Base-by-base conservation (phyloP, 2,329 filamentous ascomycete species). In the Pseudogymnoascus sp. region DNA sequence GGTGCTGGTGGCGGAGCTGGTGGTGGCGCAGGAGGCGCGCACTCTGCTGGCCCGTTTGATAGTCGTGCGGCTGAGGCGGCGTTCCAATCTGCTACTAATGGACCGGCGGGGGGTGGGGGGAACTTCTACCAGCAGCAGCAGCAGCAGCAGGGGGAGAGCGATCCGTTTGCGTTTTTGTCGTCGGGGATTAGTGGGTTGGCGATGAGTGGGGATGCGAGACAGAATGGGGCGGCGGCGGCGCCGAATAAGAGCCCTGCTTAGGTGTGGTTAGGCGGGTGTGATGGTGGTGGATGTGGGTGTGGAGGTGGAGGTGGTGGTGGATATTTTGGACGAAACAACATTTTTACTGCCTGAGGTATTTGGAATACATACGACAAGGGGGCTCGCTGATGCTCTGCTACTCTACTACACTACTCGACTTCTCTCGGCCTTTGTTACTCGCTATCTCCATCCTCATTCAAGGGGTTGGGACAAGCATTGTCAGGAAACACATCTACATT, bases 1-100 rank as follows among this genome's bases (percentile, higher is more conserved):
- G 37, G 37, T 19, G 37, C 1, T 1, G 37, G n/a, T 1, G 37
- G 37, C 4, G 37, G 37, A 1, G 37, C 14, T 6, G 73, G 87
- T 70, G 87, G 87, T 65, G 88, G 90, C 48, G 87, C 87, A 63
- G 89, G 88, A 41, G 86, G 88, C 62, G 88, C 92, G 70, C 92
- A 95, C 77, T 90, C 90, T 23, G 90, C 90, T 45, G 90, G 92
- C 11, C 89, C 89, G 4, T 98, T 99, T 73, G 93, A 96, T 74
- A 96, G 92, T 80, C 90, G 93, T 67, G 90, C 92, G 67, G 92
- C 93, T 14, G 93, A 98, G 79, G 92, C 92, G 66, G 93, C 95
- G 25, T 99, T 99, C 81, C 90, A 91, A 74, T 90, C 90, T 43
- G 92, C 91, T 41, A 88, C 88, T 70, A 93, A 95, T 70, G 90